Base-by-base conservation (phyloP, 2,329 filamentous ascomycete genomes). In the Pseudodiploospora longispora region DNA sequence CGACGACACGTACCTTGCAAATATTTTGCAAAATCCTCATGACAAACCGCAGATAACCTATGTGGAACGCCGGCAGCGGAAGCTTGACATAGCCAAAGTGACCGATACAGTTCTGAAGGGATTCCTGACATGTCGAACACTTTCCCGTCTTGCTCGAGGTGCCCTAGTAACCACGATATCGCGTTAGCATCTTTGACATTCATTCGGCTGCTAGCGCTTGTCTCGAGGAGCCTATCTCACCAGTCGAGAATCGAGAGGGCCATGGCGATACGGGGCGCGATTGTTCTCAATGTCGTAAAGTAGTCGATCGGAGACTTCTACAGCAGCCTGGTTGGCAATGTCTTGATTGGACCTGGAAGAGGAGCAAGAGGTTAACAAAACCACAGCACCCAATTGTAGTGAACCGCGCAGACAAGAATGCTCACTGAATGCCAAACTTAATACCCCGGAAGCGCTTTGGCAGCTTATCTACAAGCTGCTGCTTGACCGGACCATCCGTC, bases 11-110 rank as follows among this genome's bases (percentile, higher is more conserved):
- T 19, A 19, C 67, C 60, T 95, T 98, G 81, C 93, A 98, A 52
- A 98, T 94, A 58, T 93, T 85, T 62, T 97, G 90, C 27, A 98
- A 74, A 44, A 95, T 90, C 37, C 83, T 83, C 60, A 95, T 91
- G 51, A 93, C 88, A 62, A 94, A 89, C 61, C 89, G 93, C 56
- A 98, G 78, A 61, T 96, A 98, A 33, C 93, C 93, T 52, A 97
- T 89, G 61, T 98, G 93, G 59, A 97, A 97, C 36, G 85, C 88
- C 4, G 93, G 93, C 41, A 98, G 72, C 1, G 91, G 87, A 10
- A 98, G 78, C 57, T 87, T 82, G 56, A 98, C 85, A 65, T 96
- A 85, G 38, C 93, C 93, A 59, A 97, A 98, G 65, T 98, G 93
- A 9, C 93, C 93, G 55, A 88, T 93, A 65, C 93, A 98, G 52